Evolutionary conservation across 2,329 filamentous ascomycete genomes (phyloP), one percentile per base, ranked within the genome.

Genomic region (Calycina herbarum): DNA sequence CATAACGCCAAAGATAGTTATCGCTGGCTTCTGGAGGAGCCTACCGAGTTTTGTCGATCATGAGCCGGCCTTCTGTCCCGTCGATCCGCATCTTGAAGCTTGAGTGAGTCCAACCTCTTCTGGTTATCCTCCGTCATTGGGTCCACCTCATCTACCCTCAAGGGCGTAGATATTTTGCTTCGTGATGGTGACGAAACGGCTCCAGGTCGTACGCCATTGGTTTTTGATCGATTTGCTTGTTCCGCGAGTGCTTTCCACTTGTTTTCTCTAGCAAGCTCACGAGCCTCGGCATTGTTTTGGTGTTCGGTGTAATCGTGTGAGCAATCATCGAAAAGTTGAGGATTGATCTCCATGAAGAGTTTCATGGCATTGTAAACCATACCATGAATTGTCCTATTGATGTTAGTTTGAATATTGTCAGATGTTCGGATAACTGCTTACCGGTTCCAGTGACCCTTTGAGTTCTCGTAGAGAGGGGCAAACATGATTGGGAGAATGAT

Each of bases 321-420:
- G 80, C 95, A 99, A 76, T 99, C 95, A 73, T 99, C 95, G 74
- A 99, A 99, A 27, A 99, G 86, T 78, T 97, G 94, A 10, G 95
- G 95, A 78, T 98, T 98, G 75, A 99, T 97, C 78, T 99, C 95
- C 95, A 99, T 99, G 79, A 99, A 99, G 45, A 99, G 86, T 78
- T 99, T 99, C 95, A 99, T 98, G 65, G 95, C 95, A 75, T 98
- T 99, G 79, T 98, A 98, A 11, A 99, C 95, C 94, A 99, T 98
- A 77, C 95, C 95, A 76, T 99, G 95, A 72, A 99, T 99, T 7
- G 95, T 99, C 75, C 95, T 98, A 70, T 1, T 7, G 5, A 10
- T 20, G 57, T 51, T 48, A 61, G 60, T 35, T 27, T 7, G 35
- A 27, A 20, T n/a, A 4, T 27, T 7, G 17, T 24, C 15, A 11